A percentile compares a stretch with the other conserved stretches of the same genome.
These are phyloP conservation scores for Cornus kousa DNA, from an alignment of 148 eudicot species.

Conservation along the genomic window DNA sequence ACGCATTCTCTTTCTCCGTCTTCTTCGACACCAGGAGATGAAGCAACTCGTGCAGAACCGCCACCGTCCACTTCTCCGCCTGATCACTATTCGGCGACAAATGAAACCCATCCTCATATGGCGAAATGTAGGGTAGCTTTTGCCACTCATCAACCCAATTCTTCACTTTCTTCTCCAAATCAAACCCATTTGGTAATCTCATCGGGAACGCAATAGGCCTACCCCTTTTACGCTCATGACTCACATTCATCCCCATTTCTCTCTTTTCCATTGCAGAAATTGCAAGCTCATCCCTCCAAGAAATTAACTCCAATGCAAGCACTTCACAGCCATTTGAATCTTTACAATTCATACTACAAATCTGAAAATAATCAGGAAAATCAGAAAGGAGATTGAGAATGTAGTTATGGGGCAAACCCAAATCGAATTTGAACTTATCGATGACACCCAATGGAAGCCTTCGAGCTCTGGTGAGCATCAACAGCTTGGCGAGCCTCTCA, in stretches of 20 bases:
- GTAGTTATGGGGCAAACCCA: constrained; percentile 66
- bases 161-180: constrained; percentile 63
- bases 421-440: constrained; percentile 53
- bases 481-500: constrained; percentile 45
- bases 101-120: constrained; percentile 73
- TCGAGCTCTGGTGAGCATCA: constrained; percentile 50
- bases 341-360: constrained; percentile 35
- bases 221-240: constrained; percentile 21
- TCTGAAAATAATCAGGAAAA: constrained; percentile 66
- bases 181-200: constrained; percentile 65
- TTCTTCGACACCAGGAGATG: constrained; percentile 66
- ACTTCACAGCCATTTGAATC: constrained; percentile 16
- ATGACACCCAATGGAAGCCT: constrained; percentile 47
- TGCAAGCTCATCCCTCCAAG: constrained; percentile 55
- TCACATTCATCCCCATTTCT: constrained; percentile 19
- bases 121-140: constrained; percentile 76
- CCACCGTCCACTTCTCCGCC: constrained; percentile 70
- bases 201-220: constrained; percentile 40
- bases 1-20: constrained; percentile 69
- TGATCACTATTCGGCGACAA: constrained; percentile 58
- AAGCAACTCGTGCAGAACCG: constrained; percentile 67
- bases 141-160: constrained; percentile 78
- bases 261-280: constrained; percentile 39
- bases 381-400: constrained; percentile 41
- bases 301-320: constrained; percentile 61